phyloP scores from a whole-genome alignment of 2,329 filamentous ascomycete species.

The Arthrinium phaeospermum region DNA sequence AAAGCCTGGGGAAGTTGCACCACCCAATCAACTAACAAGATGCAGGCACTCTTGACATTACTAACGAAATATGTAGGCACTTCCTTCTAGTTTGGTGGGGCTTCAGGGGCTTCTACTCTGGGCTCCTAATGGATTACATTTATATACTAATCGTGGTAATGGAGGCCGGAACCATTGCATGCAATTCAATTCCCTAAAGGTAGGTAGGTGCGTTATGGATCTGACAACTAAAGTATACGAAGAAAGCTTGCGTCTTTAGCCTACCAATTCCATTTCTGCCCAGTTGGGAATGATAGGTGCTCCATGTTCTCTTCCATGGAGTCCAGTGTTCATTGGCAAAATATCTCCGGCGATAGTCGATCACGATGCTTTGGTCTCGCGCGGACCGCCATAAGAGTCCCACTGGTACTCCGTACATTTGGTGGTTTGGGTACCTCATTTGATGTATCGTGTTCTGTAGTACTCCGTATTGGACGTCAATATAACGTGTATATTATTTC shows the following conservation, averaged over 20 bases:
- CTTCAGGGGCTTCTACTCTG: not conserved
- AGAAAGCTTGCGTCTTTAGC: not conserved
- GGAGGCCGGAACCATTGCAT: not conserved
- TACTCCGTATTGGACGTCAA: not conserved
- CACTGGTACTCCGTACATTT: not conserved
- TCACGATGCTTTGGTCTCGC: not conserved
- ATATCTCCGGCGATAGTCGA: not conserved
- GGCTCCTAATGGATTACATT: not conserved
- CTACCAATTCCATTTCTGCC: not conserved
- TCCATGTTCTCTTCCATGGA: not conserved
- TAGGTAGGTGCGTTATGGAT: not conserved
- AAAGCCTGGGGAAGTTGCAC: not conserved
- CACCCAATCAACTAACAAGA: conserved; percentile 12
- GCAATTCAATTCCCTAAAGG: too few species aligned
- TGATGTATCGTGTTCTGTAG: not conserved
- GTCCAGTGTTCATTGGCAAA: not conserved
- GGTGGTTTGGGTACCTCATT: too few species aligned
- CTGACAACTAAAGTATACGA: not conserved
- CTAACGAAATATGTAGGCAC: not conserved
- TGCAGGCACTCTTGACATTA: not conserved
- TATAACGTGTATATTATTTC: not conserved
- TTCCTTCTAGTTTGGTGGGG: conserved; percentile 2
- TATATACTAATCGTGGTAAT: not conserved
- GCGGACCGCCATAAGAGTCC: not conserved
- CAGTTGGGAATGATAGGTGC: not conserved